Conservation (phyloP, 345 rosid genomes). For the Anastatica hierochuntica region DNA sequence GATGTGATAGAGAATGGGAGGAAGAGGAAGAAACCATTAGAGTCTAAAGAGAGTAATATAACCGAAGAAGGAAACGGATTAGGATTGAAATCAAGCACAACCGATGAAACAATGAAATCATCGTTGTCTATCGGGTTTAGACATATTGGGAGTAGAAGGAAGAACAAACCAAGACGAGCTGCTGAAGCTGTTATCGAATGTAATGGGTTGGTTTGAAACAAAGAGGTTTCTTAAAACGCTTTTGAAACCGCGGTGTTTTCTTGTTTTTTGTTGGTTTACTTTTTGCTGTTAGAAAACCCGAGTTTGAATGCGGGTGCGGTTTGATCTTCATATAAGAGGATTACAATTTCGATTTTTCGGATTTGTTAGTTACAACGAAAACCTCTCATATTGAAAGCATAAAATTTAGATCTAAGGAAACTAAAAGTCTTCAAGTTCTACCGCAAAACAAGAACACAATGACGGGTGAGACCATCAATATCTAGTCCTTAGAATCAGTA, state of each 20-base stretch:
- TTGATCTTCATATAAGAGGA: too few species aligned
- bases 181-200: constrained; percentile 79
- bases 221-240: constrained; percentile 7
- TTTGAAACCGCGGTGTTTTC: constrained; percentile 7
- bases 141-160: constrained; percentile 58
- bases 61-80: constrained; percentile 48
- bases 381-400: too few species aligned
- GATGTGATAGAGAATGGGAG: constrained; percentile 37
- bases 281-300: constrained; percentile 9
- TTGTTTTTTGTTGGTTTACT: background rate
- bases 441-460: too few species aligned
- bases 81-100: constrained; percentile 31
- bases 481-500: too few species aligned
- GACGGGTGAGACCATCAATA: too few species aligned
- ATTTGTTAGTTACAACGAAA: too few species aligned
- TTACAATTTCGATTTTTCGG: background rate
- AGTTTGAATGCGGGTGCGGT: constrained; percentile 14
- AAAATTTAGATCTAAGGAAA: too few species aligned
- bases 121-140: constrained; percentile 38
- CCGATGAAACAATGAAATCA: constrained; percentile 35
- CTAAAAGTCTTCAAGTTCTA: too few species aligned
- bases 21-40: constrained; percentile 45
- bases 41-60: constrained; percentile 33
- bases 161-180: constrained; percentile 74
- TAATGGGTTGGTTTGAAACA: constrained; percentile 34